These are phyloP conservation scores for Trapa bicornis DNA, from an alignment of 345 rosid genomes.

Conservation along the genomic window DNA sequence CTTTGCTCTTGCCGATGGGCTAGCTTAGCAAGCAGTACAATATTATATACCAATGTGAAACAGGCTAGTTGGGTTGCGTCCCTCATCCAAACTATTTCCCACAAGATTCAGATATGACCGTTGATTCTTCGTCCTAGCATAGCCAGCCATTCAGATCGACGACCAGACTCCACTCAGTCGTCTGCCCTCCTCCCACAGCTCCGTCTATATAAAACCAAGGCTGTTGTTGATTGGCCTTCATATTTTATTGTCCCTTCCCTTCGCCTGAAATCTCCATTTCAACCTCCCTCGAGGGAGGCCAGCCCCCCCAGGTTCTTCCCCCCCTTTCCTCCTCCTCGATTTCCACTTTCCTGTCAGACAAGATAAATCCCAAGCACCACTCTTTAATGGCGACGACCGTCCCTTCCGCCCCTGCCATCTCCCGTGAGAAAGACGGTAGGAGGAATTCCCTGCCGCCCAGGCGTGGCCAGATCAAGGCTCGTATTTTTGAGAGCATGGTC, in stretches of 20 bases:
- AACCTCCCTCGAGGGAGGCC: neutral
- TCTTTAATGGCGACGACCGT: conserved; percentile 7
- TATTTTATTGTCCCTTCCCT: neutral
- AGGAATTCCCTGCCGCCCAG: conserved; percentile 15
- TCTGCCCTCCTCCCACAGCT: neutral
- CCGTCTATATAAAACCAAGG: neutral
- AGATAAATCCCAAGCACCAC: neutral
- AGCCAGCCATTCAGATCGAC: neutral
- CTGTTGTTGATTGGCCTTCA: neutral
- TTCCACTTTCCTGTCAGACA: neutral
- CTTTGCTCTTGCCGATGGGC: too few species aligned
- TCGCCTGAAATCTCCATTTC: neutral
- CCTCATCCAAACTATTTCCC: neutral
- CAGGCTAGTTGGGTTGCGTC: too few species aligned
- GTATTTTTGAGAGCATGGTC: conserved; percentile 18
- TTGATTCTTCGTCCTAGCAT: neutral
- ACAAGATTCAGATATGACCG: neutral
- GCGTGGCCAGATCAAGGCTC: conserved; percentile 29
- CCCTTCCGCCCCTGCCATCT: neutral
- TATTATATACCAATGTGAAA: too few species aligned
- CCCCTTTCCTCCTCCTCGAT: too few species aligned
- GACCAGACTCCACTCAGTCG: neutral
- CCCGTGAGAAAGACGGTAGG: neutral
- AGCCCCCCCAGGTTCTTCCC: neutral
- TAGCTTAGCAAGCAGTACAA: too few species aligned